These are phyloP conservation scores for Gossypium sturtianum DNA, from an alignment of 345 rosid species.

Conservation along the genomic window DNA sequence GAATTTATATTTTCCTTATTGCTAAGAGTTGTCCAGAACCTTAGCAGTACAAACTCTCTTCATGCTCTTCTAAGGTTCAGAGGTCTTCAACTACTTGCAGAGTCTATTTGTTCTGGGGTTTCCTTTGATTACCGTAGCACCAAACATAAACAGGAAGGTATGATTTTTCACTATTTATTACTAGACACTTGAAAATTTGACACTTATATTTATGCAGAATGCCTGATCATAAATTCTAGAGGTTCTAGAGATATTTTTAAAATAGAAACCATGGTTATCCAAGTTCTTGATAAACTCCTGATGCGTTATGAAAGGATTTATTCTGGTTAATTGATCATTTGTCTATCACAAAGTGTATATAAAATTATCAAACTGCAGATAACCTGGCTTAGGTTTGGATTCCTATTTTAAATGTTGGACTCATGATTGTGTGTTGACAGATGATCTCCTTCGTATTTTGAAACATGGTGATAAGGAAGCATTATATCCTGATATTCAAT, in stretches of 20 bases:
- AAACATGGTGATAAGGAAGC: conserved; percentile 39
- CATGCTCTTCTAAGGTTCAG: conserved; percentile 79
- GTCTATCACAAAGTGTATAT: not conserved
- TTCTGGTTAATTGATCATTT: not conserved
- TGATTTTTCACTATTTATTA: conserved; percentile 2
- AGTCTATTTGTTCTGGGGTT: conserved; percentile 64
- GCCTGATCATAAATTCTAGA: not conserved
- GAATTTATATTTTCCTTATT: conserved; percentile 68
- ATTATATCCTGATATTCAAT: conserved; percentile 44
- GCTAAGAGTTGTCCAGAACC: conserved; percentile 55
- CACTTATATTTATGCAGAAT: not conserved
- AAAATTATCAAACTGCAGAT: not conserved
- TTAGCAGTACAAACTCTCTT: conserved; percentile 46
- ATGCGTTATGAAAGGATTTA: not conserved
- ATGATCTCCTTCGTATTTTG: conserved; percentile 32
- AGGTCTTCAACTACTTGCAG: conserved; percentile 72
- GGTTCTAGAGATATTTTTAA: not conserved
- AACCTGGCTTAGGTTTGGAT: not conserved
- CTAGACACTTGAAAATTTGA: conserved; percentile 1
- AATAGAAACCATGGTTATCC: not conserved
- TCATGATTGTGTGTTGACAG: conserved; percentile 31
- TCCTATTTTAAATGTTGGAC: conserved; percentile 4
- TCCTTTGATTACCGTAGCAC: conserved; percentile 35
- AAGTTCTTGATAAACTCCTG: not conserved
- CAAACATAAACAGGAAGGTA: conserved; percentile 44